Evolutionary conservation across 108 stramenopile species (phyloP).

Genomic region (Schizochytrium sp.): DNA sequence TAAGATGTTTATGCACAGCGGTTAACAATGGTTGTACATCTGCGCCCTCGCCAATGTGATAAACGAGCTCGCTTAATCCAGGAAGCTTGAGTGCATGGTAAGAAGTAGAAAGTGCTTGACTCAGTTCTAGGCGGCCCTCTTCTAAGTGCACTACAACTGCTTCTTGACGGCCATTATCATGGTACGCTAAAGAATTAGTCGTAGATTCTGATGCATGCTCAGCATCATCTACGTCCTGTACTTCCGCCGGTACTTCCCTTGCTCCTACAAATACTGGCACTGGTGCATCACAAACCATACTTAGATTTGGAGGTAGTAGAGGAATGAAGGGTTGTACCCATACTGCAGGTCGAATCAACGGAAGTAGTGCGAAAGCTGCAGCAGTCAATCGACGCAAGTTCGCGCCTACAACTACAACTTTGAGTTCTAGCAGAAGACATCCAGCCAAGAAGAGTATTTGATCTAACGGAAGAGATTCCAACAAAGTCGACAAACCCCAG

Average conservation of each 20-base stretch:
- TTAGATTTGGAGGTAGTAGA: neutral
- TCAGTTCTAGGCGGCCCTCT: slow-evolving; percentile 16
- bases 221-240: neutral
- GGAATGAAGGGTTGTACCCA: slow-evolving; percentile 59
- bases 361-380: slow-evolving; percentile 10
- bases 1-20: neutral
- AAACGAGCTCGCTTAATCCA: neutral
- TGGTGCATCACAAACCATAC: slow-evolving; percentile 31
- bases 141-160: slow-evolving; percentile 11
- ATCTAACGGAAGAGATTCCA: slow-evolving; percentile 25
- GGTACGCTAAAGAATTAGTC: neutral
- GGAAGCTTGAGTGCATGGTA: slow-evolving; percentile 57
- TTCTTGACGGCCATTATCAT: slow-evolving; percentile 40
- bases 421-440: slow-evolving; percentile 40
- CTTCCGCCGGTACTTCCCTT: neutral
- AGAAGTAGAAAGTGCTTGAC: slow-evolving; percentile 23
- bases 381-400: slow-evolving; percentile 22
- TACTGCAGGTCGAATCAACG: neutral
- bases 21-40: neutral
- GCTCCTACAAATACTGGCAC: slow-evolving; percentile 30
- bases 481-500: slow-evolving; percentile 22
- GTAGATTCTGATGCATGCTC: neutral
- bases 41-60: neutral
- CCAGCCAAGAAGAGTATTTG: slow-evolving; percentile 31
- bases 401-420: slow-evolving; percentile 36